Base-by-base conservation (phyloP, 495 filamentous ascomycete genomes). In the Cladorrhinum samala region DNA sequence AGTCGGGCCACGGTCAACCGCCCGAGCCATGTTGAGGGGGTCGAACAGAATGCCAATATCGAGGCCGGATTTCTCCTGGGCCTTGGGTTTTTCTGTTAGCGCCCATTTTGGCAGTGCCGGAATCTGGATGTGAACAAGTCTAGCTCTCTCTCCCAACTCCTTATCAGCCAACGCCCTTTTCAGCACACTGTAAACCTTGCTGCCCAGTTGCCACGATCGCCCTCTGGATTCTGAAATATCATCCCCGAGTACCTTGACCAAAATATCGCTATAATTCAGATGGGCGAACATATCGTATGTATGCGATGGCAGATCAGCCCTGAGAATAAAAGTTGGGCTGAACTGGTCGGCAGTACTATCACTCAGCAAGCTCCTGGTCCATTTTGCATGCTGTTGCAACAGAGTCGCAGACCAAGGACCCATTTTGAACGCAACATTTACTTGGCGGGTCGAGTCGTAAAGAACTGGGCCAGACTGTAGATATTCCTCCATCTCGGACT, bases 371-470 rank as follows among this genome's bases (percentile, higher is more conserved):
- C 74, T 76, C 19, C 93, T 60, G 0, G 89, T 86, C 49, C 75
- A 72, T 41, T 64, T 75, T 13, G 90, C 89, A 61, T 96, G 89
- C 39, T 85, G 80, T 46, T 81, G 80, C 42, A 85, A 69, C 57
- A 82, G 59, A 5, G 71, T 64, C 61, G 95, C 95, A 8, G 90
- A 92, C 86, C 87, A 96, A 27, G 78, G 66, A 0, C 83, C 85
- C 89, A 96, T 95, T 63, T 96, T 96, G 72, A 85, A 97, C 14
- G 95, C 75, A 37, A 97, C 54, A 61, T 98, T 97, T 54, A 91
- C 66, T 9, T 81, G 78, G 50, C 86, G 79, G 24, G 73, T 72
- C 2, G 83, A 81, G 67, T 97, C 94, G 62, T 80, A 86, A 25
- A 89, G 42, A 64, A 83, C 50, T 33, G 65, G 65, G 50, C 74